phyloP scores from a whole-genome alignment of 768 basidiomycete species.

The Tulasnella sp. region DNA sequence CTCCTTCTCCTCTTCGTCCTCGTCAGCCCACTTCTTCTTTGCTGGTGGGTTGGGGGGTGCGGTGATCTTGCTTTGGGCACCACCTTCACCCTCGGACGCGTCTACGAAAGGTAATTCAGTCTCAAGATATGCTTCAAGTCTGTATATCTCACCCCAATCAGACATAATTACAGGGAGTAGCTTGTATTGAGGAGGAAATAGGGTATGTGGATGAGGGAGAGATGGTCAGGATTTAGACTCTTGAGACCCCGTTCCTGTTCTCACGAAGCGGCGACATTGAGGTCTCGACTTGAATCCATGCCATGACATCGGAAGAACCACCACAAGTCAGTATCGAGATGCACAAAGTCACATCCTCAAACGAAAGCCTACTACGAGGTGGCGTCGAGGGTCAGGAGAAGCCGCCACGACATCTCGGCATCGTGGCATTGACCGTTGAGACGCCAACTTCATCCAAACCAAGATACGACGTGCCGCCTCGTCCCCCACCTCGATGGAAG shows the following conservation, averaged over 20 bases:
- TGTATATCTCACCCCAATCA: conserved; percentile 44
- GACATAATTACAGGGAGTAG: conserved; percentile 38
- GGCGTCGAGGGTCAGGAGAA: neutral
- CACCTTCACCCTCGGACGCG: conserved; percentile 39
- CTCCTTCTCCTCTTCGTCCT: conserved; percentile 84
- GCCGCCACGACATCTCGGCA: conserved; percentile 4
- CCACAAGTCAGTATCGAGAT: conserved; percentile 5
- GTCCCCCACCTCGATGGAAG: conserved; percentile 60
- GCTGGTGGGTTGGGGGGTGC: conserved; percentile 31
- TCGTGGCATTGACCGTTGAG: conserved; percentile 24
- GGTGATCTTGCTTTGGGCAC: conserved; percentile 33
- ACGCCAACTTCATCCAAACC: conserved; percentile 23
- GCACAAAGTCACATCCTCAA: conserved; percentile 8
- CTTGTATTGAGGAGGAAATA: neutral
- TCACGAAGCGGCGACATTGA: neutral
- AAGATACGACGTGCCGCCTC: neutral
- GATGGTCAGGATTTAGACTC: conserved; percentile 15
- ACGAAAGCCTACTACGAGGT: neutral
- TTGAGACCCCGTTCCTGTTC: neutral
- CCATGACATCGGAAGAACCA: neutral
- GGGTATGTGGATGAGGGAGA: neutral
- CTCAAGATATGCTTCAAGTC: neutral
- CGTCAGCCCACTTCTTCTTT: conserved; percentile 72
- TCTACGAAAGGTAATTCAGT: conserved; percentile 36
- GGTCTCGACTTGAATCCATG: conserved; percentile 11